Evolutionary conservation across 2,329 filamentous ascomycete genomes (phyloP).

Genomic region (Escovopsis weberi): DNA sequence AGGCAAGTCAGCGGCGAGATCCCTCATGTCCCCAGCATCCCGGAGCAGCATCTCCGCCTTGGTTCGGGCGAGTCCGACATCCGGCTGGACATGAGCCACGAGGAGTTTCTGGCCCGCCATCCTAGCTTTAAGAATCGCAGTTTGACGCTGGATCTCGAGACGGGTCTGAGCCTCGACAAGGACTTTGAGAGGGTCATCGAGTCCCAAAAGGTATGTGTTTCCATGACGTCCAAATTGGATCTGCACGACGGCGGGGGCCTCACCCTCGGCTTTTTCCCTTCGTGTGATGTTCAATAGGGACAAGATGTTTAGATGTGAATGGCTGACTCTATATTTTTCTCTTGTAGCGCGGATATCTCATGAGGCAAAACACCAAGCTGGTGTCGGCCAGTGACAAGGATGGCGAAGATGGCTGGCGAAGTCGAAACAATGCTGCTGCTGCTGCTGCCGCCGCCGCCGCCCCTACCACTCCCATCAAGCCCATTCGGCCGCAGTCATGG

Average conservation of each 20-base stretch:
- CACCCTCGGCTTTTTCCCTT: no score
- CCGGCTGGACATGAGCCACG: constrained; percentile 20
- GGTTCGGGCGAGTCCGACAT: constrained; percentile 32
- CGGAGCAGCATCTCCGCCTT: constrained; percentile 43
- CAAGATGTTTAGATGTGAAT: no score
- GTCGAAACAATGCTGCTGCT: constrained; percentile 19
- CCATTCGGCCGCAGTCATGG: constrained; percentile 78
- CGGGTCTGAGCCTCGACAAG: constrained; percentile 74
- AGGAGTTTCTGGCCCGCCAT: constrained; percentile 42
- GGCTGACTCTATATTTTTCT: constrained; percentile 43
- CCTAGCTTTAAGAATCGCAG: constrained; percentile 70
- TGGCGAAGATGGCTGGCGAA: constrained; percentile 36
- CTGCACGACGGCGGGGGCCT: no score
- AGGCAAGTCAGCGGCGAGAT: constrained; percentile 70
- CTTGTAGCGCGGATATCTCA: constrained; percentile 89
- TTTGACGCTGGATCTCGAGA: constrained; percentile 66
- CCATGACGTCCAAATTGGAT: not conserved
- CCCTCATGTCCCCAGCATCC: constrained; percentile 44
- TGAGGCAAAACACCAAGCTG: constrained; percentile 96
- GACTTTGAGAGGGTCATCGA: constrained; percentile 95
- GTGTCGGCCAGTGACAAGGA: constrained; percentile 80
- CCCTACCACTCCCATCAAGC: constrained; percentile 57
- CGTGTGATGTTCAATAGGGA: no score
- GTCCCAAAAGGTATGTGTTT: constrained; percentile 76
- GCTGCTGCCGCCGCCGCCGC: no score